phyloP scores from a whole-genome alignment of 2,329 filamentous ascomycete genomes.

The Venturia asperata region DNA sequence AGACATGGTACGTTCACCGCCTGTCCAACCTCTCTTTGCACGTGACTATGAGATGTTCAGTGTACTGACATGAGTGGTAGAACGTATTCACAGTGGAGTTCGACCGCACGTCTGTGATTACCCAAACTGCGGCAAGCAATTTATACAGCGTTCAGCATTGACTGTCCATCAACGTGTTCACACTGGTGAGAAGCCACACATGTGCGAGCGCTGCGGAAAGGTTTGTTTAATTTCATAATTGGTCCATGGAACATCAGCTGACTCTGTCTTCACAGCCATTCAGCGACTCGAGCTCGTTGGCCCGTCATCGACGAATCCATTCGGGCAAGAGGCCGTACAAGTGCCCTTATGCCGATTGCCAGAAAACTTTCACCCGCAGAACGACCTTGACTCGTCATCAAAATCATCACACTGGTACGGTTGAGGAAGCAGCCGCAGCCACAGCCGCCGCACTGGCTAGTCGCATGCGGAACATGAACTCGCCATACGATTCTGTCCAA shows the following conservation, averaged over 20 bases:
- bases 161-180: slow-evolving; percentile 94
- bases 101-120: slow-evolving; percentile 89
- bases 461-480: slow-evolving; percentile 25
- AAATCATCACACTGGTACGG: slow-evolving; percentile 89
- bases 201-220: slow-evolving; percentile 95
- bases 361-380: slow-evolving; percentile 95
- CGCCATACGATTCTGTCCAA: slow-evolving; percentile 34
- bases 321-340: slow-evolving; percentile 95
- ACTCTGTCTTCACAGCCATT: slow-evolving; percentile 59
- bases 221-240: slow-evolving; percentile 39
- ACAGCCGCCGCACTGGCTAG: slow-evolving; percentile 77
- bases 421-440: slow-evolving; percentile 85
- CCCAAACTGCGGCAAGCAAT: slow-evolving; percentile 84
- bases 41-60: not conserved
- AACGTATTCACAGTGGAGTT: slow-evolving; percentile 89
- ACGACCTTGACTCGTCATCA: slow-evolving; percentile 94
- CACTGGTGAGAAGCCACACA: slow-evolving; percentile 96
- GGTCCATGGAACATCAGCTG: not conserved
- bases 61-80: slow-evolving; percentile 41
- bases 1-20: slow-evolving; percentile 74
- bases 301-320: slow-evolving; percentile 88
- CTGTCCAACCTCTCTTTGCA: not conserved
- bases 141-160: slow-evolving; percentile 91
- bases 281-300: slow-evolving; percentile 90
- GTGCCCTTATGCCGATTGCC: slow-evolving; percentile 93